phyloP scores from a whole-genome alignment of 768 basidiomycete species.

The Dacryopinax primogenitus region DNA sequence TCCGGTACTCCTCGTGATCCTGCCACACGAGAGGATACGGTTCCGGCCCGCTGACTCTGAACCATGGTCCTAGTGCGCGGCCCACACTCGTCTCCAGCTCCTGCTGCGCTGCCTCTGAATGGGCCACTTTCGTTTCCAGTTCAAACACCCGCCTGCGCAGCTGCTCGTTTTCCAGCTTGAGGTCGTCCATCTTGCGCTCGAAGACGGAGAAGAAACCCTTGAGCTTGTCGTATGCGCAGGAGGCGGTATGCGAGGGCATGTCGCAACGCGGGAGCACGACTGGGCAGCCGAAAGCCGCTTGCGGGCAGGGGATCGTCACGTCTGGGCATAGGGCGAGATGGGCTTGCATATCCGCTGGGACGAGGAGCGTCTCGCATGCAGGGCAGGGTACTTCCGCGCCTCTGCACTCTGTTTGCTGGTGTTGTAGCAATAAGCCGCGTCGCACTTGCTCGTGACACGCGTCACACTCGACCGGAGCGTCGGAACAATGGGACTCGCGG shows the following conservation, averaged over 20 bases:
- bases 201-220: constrained; percentile 45
- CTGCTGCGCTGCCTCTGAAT: constrained; percentile 31
- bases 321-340: constrained; percentile 34
- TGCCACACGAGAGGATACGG: constrained; percentile 7
- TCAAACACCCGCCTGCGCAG: constrained; percentile 47
- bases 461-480: constrained; percentile 29
- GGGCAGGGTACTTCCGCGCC: constrained; percentile 30
- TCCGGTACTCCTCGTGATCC: not conserved
- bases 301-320: constrained; percentile 33
- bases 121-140: constrained; percentile 41
- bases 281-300: constrained; percentile 40
- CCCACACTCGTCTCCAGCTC: constrained; percentile 45
- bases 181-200: constrained; percentile 19
- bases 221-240: constrained; percentile 48
- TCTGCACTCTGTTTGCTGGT: constrained; percentile 32
- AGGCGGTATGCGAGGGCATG: constrained; percentile 30
- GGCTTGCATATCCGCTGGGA: constrained; percentile 26
- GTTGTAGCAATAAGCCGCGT: constrained; percentile 21
- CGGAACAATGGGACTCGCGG: constrained; percentile 26
- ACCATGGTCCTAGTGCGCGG: constrained; percentile 55
- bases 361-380: constrained; percentile 31
- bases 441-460: constrained; percentile 23
- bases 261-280: constrained; percentile 38
- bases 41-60: constrained; percentile 26
- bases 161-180: constrained; percentile 44